Evolutionary conservation across 1,139 yeast genomes (phyloP).

Genomic region (Nadsonia commutata): DNA sequence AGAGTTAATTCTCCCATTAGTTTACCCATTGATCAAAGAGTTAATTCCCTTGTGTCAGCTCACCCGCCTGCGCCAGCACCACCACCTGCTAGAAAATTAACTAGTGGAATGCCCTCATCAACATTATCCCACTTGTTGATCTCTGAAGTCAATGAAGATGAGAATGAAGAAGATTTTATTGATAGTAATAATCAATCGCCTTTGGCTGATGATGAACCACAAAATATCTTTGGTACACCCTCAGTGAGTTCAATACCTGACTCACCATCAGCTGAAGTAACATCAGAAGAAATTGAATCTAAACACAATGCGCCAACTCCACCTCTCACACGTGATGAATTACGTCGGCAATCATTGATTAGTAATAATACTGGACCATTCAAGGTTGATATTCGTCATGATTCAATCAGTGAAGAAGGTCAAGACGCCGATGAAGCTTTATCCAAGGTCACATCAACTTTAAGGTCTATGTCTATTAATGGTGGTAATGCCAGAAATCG

Average conservation of each 20-base stretch:
- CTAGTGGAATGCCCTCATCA: too few relatives aligned
- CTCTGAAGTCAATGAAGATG: not conserved
- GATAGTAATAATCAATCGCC: too few relatives aligned
- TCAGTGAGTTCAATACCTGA: not conserved
- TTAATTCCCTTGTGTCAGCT: too few relatives aligned
- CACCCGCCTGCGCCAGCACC: not conserved
- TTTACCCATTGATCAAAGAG: too few relatives aligned
- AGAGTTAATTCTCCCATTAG: too few relatives aligned
- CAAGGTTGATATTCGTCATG: slow-evolving; percentile 18
- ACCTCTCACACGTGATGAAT: not conserved
- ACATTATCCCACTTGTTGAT: too few relatives aligned
- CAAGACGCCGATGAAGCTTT: slow-evolving; percentile 17
- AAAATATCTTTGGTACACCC: not conserved
- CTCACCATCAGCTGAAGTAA: too few relatives aligned
- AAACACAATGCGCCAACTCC: not conserved
- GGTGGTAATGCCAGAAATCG: slow-evolving; percentile 20
- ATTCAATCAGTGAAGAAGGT: slow-evolving; percentile 22
- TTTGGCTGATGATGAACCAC: not conserved
- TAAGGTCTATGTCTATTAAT: slow-evolving; percentile 19
- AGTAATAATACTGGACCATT: slow-evolving; percentile 12
- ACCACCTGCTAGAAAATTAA: not conserved
- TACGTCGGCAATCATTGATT: slow-evolving; percentile 9
- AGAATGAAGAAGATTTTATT: not conserved
- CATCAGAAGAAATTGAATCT: too few relatives aligned
- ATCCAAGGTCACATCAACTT: slow-evolving; percentile 18